Base-by-base conservation (phyloP, 768 basidiomycete species). In the Lactifluus hygrophoroides region DNA sequence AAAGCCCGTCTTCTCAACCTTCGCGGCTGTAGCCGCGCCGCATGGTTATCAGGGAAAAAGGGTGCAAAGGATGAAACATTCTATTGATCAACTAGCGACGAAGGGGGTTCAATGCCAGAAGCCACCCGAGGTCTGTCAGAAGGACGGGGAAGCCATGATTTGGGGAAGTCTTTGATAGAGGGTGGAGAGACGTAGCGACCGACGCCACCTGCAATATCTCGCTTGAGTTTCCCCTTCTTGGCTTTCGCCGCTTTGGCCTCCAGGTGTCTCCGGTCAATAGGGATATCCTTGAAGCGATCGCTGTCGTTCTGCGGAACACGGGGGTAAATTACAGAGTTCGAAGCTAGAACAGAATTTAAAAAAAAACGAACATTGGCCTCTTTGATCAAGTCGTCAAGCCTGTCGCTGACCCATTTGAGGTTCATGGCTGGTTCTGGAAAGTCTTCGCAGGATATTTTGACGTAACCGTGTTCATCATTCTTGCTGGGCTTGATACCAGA, bases 321-420 rank as follows among this genome's bases (percentile, higher is more conserved):
- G 25, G 17, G 23, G 19, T 56, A 19, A 34, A 13, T n/a, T 21
- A 40, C 8, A 28, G 2, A 42, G 35, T 30, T 30, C 14, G 38
- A 14, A 19, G 21, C 7, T n/a, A 58, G 11, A 44, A 38, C 45
- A 45, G 37, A 13, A 40, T n/a, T n/a, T n/a, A n/a, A n/a, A n/a
- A 42, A 48, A 42, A 43, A 48, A 80, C 91, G 65, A 68, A 96
- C 95, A 70, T 94, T 92, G 10, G 94, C 90, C 66, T 85, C 86
- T n/a, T 71, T 72, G 61, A 97, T 69, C 43, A 99, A 73, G 64
- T 79, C 74, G 67, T 94, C 88, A 54, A 99, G 71, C 16, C 83
- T 79, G 68, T 98, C 94, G 64, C 87, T 88, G 40, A 88, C 90
- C 88, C 92, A 95, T 71, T 94, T 95, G 66, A 95, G 75, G 71